Percentiles rank a stretch among this genome's conserved stretches.
Evolutionary conservation across 768 basidiomycete genomes (phyloP).

Genomic region (Phlegmacium glaucopus): DNA sequence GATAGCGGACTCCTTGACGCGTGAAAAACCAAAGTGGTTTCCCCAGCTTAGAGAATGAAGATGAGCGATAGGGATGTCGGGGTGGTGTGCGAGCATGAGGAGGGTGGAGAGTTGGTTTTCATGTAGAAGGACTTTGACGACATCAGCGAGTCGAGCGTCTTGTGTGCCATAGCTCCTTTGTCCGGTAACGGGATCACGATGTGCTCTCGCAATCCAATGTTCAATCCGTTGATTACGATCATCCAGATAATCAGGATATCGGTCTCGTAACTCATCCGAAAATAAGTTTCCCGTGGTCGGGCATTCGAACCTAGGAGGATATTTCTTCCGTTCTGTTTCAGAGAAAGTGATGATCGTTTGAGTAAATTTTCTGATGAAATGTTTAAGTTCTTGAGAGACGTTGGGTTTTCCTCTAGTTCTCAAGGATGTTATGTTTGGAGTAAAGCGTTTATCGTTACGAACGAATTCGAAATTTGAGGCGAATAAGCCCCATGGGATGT

Average conservation of each 20-base stretch:
- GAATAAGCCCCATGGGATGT: slow-evolving; percentile 35
- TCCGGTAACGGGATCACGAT: background rate
- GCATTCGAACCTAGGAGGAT: slow-evolving; percentile 15
- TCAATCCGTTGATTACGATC: slow-evolving; percentile 26
- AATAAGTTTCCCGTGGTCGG: slow-evolving; percentile 23
- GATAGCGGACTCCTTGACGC: slow-evolving; percentile 27
- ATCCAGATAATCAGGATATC: slow-evolving; percentile 29
- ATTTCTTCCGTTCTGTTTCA: slow-evolving; percentile 33
- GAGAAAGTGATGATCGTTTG: slow-evolving; percentile 29
- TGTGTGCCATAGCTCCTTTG: slow-evolving; percentile 12
- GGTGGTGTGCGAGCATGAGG: slow-evolving; percentile 35
- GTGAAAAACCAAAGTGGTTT: slow-evolving; percentile 31
- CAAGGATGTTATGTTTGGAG: slow-evolving; percentile 26
- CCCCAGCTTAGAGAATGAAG: slow-evolving; percentile 27
- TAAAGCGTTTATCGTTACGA: slow-evolving; percentile 23
- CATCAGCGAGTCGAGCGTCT: slow-evolving; percentile 29
- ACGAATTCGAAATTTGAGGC: slow-evolving; percentile 31
- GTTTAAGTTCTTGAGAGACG: slow-evolving; percentile 22
- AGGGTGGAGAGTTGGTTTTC: slow-evolving; percentile 30
- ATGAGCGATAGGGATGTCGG: slow-evolving; percentile 22
- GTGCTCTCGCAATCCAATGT: slow-evolving; percentile 26
- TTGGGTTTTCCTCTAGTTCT: slow-evolving; percentile 19
- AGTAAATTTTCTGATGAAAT: slow-evolving; percentile 28
- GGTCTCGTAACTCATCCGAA: slow-evolving; percentile 23
- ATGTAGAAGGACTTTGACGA: slow-evolving; percentile 32